phyloP scores from a whole-genome alignment of 2,329 filamentous ascomycete genomes.

The Westerdykella ornata region DNA sequence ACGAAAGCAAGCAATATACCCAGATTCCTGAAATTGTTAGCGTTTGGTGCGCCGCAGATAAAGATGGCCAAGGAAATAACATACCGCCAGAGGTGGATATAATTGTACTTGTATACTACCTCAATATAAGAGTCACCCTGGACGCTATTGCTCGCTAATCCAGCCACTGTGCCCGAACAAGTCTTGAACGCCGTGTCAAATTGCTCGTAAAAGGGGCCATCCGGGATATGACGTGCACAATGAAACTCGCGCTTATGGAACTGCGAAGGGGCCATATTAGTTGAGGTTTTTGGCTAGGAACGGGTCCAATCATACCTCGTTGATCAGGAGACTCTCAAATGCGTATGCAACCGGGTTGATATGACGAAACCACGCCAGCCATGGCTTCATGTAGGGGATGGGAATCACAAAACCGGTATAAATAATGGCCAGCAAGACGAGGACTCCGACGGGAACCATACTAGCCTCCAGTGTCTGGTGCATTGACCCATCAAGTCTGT shows the following conservation, averaged over 20 bases:
- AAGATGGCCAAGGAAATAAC: too few relatives aligned
- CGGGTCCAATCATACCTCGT: conserved; percentile 46
- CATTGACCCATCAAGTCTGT: conserved; percentile 64
- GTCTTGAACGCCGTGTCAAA: not conserved
- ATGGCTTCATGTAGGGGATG: conserved; percentile 57
- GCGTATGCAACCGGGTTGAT: conserved; percentile 67
- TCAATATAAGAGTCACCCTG: not conserved
- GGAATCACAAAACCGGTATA: conserved; percentile 55
- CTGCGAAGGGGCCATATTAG: not conserved
- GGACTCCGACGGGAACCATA: conserved; percentile 45
- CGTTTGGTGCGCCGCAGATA: too few relatives aligned
- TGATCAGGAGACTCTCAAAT: conserved; percentile 69
- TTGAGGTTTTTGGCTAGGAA: too few relatives aligned
- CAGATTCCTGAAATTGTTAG: not conserved
- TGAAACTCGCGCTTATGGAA: conserved; percentile 57
- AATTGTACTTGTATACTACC: not conserved
- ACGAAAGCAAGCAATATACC: not conserved
- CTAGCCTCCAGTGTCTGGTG: conserved; percentile 55
- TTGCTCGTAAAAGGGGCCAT: conserved; percentile 23
- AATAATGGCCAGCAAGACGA: conserved; percentile 55
- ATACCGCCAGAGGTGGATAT: not conserved
- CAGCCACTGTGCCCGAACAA: not conserved
- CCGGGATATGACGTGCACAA: conserved; percentile 38
- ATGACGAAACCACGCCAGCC: conserved; percentile 74
- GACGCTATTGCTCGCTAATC: not conserved